Evolutionary conservation across 805 yeast species (phyloP).

Genomic region (Starmerella floris): DNA sequence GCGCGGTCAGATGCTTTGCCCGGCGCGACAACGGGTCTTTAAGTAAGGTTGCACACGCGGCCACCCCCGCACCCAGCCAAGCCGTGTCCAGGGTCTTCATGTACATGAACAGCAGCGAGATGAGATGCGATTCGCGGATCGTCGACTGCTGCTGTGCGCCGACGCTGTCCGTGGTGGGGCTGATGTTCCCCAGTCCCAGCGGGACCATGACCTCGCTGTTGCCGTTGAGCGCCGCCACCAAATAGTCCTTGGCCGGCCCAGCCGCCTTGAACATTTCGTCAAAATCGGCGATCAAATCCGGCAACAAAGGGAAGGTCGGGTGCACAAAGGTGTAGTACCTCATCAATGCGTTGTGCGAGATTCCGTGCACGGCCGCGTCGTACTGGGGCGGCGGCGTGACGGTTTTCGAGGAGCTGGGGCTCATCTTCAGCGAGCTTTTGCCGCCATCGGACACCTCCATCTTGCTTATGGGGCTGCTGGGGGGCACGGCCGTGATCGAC

Average conservation of each 20-base stretch:
- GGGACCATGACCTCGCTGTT: background rate
- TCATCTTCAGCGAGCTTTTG: background rate
- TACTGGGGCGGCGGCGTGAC: slow-evolving; percentile 10
- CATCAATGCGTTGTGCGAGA: slow-evolving; percentile 22
- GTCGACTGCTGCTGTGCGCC: background rate
- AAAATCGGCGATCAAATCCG: slow-evolving; percentile 26
- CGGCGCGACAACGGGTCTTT: background rate
- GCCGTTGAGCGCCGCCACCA: slow-evolving; percentile 21
- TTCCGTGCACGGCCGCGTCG: slow-evolving; percentile 8
- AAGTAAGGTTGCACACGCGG: slow-evolving; percentile 16
- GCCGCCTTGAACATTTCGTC: slow-evolving; percentile 22
- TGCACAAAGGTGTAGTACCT: slow-evolving; percentile 29
- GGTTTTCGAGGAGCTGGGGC: too few relatives aligned
- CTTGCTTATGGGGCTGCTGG: background rate
- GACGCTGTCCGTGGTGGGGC: slow-evolving; percentile 9
- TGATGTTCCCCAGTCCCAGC: slow-evolving; percentile 3
- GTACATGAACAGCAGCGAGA: slow-evolving; percentile 27
- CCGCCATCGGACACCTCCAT: background rate
- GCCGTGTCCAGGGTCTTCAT: slow-evolving; percentile 24
- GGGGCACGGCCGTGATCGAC: background rate
- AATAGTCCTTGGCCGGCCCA: slow-evolving; percentile 19
- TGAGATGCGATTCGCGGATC: slow-evolving; percentile 23
- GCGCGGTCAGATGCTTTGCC: slow-evolving; percentile 14
- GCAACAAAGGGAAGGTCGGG: slow-evolving; percentile 30
- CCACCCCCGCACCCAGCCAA: slow-evolving; percentile 31